phyloP scores from a whole-genome alignment of 2,329 filamentous ascomycete species.

The Ophiocordyceps australis region DNA sequence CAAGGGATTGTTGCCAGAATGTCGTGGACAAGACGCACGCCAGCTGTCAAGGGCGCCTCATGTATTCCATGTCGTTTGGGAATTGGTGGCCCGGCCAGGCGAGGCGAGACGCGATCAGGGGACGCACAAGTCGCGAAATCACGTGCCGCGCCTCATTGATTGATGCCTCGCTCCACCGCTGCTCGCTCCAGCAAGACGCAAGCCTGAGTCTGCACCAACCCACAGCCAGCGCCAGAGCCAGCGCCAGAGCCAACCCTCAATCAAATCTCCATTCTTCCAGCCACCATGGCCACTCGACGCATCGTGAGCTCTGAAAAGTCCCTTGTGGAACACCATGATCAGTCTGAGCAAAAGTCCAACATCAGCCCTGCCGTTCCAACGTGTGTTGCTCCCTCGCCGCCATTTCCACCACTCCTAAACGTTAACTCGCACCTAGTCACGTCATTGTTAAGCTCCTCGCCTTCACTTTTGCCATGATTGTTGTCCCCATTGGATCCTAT shows the following conservation, averaged over 20 bases:
- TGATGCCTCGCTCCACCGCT: neutral
- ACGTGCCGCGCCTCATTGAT: conserved; percentile 6
- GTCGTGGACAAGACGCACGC: too few species aligned
- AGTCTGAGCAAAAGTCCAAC: conserved; percentile 40
- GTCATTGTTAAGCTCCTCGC: conserved; percentile 81
- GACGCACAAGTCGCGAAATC: conserved; percentile 6
- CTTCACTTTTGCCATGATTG: conserved; percentile 85
- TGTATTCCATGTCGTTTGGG: too few species aligned
- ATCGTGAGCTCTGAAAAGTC: conserved; percentile 49
- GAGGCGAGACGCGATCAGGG: too few species aligned
- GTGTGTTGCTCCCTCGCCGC: conserved; percentile 28
- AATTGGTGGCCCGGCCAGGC: too few species aligned
- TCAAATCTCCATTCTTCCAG: conserved; percentile 2
- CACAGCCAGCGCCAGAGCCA: too few species aligned
- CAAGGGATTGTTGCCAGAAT: too few species aligned
- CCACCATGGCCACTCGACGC: conserved; percentile 50
- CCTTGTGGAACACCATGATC: conserved; percentile 41
- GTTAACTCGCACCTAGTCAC: conserved; percentile 27
- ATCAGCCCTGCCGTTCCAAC: conserved; percentile 69
- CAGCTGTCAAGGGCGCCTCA: too few species aligned
- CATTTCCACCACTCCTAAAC: conserved; percentile 1
- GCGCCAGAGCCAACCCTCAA: neutral
- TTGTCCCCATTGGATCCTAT: conserved; percentile 74
- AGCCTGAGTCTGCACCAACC: too few species aligned
- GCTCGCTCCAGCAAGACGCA: neutral